A percentile compares a stretch with the other conserved stretches of the same genome.
Evolutionary conservation across 1,139 yeast genomes (phyloP).

Genomic region (Tardiomyces blankii): DNA sequence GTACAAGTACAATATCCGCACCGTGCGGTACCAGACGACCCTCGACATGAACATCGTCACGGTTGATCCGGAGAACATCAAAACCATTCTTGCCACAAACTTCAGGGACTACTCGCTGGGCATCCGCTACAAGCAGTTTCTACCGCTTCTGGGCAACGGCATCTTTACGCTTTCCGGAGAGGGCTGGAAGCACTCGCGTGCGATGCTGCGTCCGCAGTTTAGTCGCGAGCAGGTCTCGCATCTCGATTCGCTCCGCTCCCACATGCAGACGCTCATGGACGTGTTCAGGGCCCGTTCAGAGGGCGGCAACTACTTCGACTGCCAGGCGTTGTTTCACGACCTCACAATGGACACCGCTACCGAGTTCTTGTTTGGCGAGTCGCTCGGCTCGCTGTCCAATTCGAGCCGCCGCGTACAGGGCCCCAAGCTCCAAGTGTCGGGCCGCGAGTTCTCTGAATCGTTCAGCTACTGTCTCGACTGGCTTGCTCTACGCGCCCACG

Average conservation of each 20-base stretch:
- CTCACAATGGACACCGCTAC: conserved; percentile 47
- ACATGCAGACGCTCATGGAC: conserved; percentile 29
- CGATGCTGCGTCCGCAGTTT: conserved; percentile 44
- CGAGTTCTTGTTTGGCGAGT: conserved; percentile 47
- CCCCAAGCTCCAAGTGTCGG: conserved; percentile 15
- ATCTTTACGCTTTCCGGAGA: conserved; percentile 40
- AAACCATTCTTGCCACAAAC: conserved; percentile 23
- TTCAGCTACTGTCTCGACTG: conserved; percentile 32
- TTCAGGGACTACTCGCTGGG: conserved; percentile 38
- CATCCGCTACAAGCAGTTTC: conserved; percentile 31
- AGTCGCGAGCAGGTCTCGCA: conserved; percentile 40
- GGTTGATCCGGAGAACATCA: conserved; percentile 34
- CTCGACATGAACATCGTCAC: conserved; percentile 16
- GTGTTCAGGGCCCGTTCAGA: conserved; percentile 23
- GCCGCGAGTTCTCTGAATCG: conserved; percentile 30
- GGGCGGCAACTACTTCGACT: conserved; percentile 28
- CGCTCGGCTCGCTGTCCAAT: conserved; percentile 30
- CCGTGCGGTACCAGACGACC: conserved; percentile 4
- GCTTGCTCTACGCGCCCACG: conserved; percentile 28
- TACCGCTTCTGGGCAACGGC: conserved; percentile 40
- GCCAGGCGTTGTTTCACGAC: conserved; percentile 37
- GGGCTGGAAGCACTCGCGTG: conserved; percentile 43
- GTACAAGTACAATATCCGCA: conserved; percentile 1
- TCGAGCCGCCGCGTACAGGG: background rate
- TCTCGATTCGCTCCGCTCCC: conserved; percentile 35